phyloP scores from a whole-genome alignment of 257 asterid genomes.

The Plantago ovata region DNA sequence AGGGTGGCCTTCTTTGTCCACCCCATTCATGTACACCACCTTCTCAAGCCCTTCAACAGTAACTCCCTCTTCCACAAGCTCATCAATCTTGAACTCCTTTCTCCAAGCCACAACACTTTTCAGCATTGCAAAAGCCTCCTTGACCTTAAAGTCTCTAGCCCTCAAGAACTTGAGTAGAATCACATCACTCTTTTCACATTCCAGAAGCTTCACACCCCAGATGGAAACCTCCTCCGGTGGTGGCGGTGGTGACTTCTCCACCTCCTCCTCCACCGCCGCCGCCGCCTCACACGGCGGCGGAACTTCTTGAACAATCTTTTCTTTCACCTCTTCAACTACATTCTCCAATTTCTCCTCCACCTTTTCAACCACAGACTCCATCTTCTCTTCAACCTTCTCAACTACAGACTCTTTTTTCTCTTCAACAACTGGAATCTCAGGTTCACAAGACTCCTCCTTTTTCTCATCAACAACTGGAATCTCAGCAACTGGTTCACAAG shows the following conservation, averaged over 20 bases:
- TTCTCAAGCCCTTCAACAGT: slow-evolving; percentile 65
- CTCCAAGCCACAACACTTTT: slow-evolving; percentile 86
- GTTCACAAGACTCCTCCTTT: slow-evolving; percentile 16
- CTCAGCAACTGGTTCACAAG: neutral
- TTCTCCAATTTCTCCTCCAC: slow-evolving; percentile 40
- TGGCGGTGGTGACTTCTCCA: slow-evolving; percentile 25
- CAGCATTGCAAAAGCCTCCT: slow-evolving; percentile 82
- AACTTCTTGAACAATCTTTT: slow-evolving; percentile 75
- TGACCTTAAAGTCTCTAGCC: slow-evolving; percentile 89
- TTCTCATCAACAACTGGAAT: slow-evolving; percentile 1
- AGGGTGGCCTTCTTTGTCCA: slow-evolving; percentile 85
- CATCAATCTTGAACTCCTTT: slow-evolving; percentile 68
- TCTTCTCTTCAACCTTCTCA: slow-evolving; percentile 24
- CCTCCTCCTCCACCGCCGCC: slow-evolving; percentile 30
- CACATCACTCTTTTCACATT: slow-evolving; percentile 70
- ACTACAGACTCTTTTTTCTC: slow-evolving; percentile 4
- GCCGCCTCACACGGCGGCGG: slow-evolving; percentile 40
- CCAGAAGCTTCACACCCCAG: slow-evolving; percentile 78
- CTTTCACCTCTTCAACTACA: slow-evolving; percentile 66
- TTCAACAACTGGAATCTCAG: neutral
- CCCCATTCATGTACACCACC: slow-evolving; percentile 75
- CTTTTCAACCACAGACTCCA: slow-evolving; percentile 29
- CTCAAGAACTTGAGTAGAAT: slow-evolving; percentile 83
- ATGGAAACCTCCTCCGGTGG: slow-evolving; percentile 78
- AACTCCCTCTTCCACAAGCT: slow-evolving; percentile 49